These are phyloP conservation scores for Crithidia expoeki DNA, from an alignment of 208 protist species.

Conservation along the genomic window DNA sequence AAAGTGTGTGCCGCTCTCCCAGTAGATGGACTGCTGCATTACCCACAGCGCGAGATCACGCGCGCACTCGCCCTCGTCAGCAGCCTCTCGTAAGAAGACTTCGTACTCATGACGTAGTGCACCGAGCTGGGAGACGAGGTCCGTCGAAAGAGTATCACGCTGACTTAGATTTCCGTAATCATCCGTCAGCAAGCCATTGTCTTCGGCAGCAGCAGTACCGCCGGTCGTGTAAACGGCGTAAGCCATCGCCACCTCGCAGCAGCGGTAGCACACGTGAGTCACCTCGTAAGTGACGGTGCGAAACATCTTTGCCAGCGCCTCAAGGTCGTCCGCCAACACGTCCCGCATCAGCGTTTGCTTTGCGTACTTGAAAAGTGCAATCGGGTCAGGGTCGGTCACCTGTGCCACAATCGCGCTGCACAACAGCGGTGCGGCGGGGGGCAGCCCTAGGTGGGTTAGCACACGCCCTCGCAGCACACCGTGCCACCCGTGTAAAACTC, in stretches of 20 bases:
- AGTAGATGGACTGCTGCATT: slow-evolving; percentile 46
- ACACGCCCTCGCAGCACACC: slow-evolving; percentile 24
- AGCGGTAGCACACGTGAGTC: slow-evolving; percentile 40
- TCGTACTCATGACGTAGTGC: slow-evolving; percentile 45
- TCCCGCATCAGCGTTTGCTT: slow-evolving; percentile 30
- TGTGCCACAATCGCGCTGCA: slow-evolving; percentile 61
- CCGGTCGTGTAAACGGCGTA: slow-evolving; percentile 18
- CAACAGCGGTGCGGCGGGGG: slow-evolving; percentile 48
- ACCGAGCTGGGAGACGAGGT: slow-evolving; percentile 34
- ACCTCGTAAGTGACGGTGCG: slow-evolving; percentile 22
- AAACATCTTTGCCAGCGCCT: slow-evolving; percentile 24
- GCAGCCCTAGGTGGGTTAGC: slow-evolving; percentile 40
- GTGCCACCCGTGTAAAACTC: slow-evolving; percentile 34
- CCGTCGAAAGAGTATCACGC: background rate
- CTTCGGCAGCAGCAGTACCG: background rate
- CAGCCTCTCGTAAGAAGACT: slow-evolving; percentile 40
- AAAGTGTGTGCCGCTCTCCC: slow-evolving; percentile 25
- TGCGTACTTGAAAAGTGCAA: slow-evolving; percentile 45
- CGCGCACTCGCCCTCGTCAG: slow-evolving; percentile 41
- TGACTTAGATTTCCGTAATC: too few relatives aligned
- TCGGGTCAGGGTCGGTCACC: slow-evolving; percentile 35
- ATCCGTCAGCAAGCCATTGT: too few relatives aligned
- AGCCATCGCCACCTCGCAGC: slow-evolving; percentile 36
- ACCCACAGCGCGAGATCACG: slow-evolving; percentile 62
- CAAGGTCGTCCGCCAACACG: slow-evolving; percentile 44